These are phyloP conservation scores for Lipomyces starkeyi DNA, from an alignment of 805 yeast genomes.

Conservation along the genomic window DNA sequence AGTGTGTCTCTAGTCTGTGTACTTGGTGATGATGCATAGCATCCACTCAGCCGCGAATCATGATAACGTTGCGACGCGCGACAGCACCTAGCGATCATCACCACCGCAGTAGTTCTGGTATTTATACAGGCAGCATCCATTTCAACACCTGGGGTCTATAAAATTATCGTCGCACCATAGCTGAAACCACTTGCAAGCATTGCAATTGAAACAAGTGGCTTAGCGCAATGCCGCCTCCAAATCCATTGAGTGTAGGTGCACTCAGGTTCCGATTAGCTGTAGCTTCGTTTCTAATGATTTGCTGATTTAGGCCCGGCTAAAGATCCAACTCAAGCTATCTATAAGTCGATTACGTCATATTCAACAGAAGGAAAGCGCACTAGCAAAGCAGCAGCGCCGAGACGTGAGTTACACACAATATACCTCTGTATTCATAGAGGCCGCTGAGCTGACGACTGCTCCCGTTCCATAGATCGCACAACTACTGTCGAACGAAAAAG, in stretches of 20 bases:
- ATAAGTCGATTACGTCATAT: conserved; percentile 70
- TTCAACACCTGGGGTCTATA: not conserved
- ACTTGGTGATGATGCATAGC: not conserved
- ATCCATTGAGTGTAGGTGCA: not conserved
- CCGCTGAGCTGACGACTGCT: too few relatives aligned
- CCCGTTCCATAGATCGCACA: conserved; percentile 60
- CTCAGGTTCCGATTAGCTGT: not conserved
- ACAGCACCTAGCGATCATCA: not conserved
- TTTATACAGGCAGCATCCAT: not conserved
- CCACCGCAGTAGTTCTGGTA: not conserved
- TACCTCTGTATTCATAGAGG: too few relatives aligned
- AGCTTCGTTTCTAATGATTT: not conserved
- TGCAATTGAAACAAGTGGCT: not conserved
- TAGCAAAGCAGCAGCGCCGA: conserved; percentile 76
- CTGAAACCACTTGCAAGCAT: not conserved
- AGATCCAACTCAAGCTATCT: conserved; percentile 62
- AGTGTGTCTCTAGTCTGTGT: not conserved
- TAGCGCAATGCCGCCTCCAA: not conserved
- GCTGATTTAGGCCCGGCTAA: conserved; percentile 34
- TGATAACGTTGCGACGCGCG: not conserved
- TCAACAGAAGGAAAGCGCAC: conserved; percentile 75
- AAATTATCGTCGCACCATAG: not conserved
- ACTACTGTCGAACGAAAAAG: conserved; percentile 69
- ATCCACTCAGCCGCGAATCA: not conserved
- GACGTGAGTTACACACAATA: conserved; percentile 46